phyloP scores from a whole-genome alignment of 2,329 filamentous ascomycete genomes.

The Pseudomassariella vexata region DNA sequence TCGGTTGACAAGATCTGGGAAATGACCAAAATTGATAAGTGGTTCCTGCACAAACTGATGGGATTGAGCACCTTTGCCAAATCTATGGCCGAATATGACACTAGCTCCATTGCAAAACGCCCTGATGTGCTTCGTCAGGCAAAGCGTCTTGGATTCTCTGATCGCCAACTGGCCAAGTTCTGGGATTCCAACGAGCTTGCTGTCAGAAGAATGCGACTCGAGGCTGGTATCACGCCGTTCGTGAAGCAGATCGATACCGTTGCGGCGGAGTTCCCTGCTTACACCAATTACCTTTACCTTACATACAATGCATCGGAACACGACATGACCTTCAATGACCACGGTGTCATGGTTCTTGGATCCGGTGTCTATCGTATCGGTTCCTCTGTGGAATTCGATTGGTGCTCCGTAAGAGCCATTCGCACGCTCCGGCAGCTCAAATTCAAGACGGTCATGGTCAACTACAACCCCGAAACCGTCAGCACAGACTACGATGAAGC shows the following conservation, averaged over 20 bases:
- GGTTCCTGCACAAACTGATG: constrained; percentile 93
- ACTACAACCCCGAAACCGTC: constrained; percentile 83
- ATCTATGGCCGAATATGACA: constrained; percentile 62
- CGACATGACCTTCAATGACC: constrained; percentile 79
- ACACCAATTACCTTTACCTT: constrained; percentile 92
- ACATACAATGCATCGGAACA: constrained; percentile 90
- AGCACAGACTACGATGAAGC: constrained; percentile 91
- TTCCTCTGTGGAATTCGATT: constrained; percentile 97
- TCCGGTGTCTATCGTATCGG: constrained; percentile 97
- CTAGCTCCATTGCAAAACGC: constrained; percentile 58
- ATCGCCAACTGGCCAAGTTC: constrained; percentile 89
- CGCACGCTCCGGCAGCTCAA: constrained; percentile 79
- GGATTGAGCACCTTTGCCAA: constrained; percentile 85
- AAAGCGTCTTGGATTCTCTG: constrained; percentile 91
- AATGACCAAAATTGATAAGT: constrained; percentile 97
- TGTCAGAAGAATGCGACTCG: constrained; percentile 76
- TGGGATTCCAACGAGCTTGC: constrained; percentile 92
- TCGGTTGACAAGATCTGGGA: constrained; percentile 97
- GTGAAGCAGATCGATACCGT: constrained; percentile 99
- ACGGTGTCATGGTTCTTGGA: constrained; percentile 92
- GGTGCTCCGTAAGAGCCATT: constrained; percentile 94
- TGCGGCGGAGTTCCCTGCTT: constrained; percentile 90
- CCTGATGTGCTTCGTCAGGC: constrained; percentile 68
- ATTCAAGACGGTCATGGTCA: constrained; percentile 84
- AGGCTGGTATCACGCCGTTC: constrained; percentile 77